A percentile compares a stretch with the other conserved stretches of the same genome.
Evolutionary conservation across 1,284 basidiomycete species (phyloP).

Genomic region (Puccinia polysora): DNA sequence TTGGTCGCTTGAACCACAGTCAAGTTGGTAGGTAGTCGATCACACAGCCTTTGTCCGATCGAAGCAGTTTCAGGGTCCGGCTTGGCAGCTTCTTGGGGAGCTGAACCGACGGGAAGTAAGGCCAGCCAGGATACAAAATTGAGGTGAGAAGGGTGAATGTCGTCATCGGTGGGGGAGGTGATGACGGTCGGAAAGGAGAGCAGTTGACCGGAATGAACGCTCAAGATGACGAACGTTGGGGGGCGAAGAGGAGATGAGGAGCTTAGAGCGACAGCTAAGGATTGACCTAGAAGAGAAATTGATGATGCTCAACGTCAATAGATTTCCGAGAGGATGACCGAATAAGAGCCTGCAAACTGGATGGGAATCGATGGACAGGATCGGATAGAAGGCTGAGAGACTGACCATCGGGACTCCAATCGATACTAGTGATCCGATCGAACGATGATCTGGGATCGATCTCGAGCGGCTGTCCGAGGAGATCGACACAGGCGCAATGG

Average conservation of each 20-base stretch:
- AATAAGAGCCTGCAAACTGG: too few species aligned
- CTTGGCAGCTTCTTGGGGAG: not conserved
- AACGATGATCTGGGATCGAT: slow-evolving; percentile 17
- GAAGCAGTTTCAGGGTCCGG: not conserved
- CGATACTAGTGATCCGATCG: slow-evolving; percentile 35
- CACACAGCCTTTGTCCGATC: slow-evolving; percentile 30
- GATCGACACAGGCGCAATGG: slow-evolving; percentile 20
- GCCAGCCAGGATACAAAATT: slow-evolving; percentile 24
- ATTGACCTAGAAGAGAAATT: slow-evolving; percentile 13
- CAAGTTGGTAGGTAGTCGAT: slow-evolving; percentile 28
- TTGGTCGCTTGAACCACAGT: slow-evolving; percentile 3
- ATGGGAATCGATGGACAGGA: too few species aligned
- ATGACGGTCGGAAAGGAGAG: slow-evolving; percentile 27
- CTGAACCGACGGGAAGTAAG: not conserved
- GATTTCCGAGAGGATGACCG: too few species aligned
- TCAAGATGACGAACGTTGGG: slow-evolving; percentile 27
- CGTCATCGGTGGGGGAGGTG: too few species aligned
- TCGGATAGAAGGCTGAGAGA: not conserved
- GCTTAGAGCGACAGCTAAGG: slow-evolving; percentile 18
- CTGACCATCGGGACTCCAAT: slow-evolving; percentile 42
- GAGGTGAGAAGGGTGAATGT: too few species aligned
- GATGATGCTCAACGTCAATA: too few species aligned
- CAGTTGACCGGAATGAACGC: slow-evolving; percentile 36
- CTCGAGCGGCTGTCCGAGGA: slow-evolving; percentile 17
- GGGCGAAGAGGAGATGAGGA: slow-evolving; percentile 13